Evolutionary conservation across 179 eudicot genomes (phyloP).

Genomic region (Actinidia arguta): DNA sequence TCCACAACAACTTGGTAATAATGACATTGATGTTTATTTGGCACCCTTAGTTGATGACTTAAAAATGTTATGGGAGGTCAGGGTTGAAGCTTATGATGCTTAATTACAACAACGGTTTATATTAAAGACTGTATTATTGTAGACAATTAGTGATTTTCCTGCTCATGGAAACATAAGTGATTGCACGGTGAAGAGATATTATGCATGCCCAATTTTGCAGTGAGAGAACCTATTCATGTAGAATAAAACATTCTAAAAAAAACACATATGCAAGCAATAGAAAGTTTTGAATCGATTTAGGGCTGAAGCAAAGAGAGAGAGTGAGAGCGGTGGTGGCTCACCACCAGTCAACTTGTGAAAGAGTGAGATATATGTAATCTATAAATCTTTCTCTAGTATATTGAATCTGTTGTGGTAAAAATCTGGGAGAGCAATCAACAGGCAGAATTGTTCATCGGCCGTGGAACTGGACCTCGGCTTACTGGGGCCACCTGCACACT

Average conservation of each 20-base stretch:
- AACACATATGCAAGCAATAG: background rate
- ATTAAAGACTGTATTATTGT: background rate
- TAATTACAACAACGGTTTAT: background rate
- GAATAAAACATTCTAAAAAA: background rate
- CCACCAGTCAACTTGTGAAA: no score
- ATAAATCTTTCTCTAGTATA: no score
- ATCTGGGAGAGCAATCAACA: no score
- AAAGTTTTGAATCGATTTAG: no score
- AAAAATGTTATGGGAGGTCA: background rate
- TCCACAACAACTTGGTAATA: conserved; percentile 16
- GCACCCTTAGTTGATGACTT: background rate
- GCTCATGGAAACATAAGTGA: background rate
- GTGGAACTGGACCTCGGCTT: no score
- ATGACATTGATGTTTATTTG: conserved; percentile 11
- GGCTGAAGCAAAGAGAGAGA: no score
- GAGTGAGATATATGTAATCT: no score
- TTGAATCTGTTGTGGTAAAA: no score
- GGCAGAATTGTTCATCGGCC: no score
- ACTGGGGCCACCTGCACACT: no score
- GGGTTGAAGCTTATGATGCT: background rate
- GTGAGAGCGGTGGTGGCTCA: no score
- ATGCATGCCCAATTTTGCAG: background rate
- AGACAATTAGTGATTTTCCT: background rate
- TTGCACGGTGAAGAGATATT: background rate
- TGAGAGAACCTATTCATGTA: no score